Conservation (phyloP, 2,329 filamentous ascomycete species). For the Cytospora schulzeri region DNA sequence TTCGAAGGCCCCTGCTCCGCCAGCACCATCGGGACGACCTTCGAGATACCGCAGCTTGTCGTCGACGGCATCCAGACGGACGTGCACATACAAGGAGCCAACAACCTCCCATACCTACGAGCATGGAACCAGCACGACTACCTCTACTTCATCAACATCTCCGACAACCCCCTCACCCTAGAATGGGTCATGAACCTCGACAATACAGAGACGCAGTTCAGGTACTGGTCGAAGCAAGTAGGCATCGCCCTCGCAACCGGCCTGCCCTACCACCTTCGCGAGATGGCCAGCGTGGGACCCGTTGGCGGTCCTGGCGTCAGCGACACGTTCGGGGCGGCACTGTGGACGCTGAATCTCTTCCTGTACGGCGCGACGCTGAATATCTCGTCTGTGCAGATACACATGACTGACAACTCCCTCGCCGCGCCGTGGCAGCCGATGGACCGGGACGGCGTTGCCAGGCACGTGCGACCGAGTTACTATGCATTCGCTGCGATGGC, state of each 20-base stretch:
- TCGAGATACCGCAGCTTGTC: neutral
- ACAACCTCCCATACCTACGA: neutral
- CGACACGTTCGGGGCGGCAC: slow-evolving; percentile 3
- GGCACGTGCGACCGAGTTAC: neutral
- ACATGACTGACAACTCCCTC: slow-evolving; percentile 4
- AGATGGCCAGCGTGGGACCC: slow-evolving; percentile 4
- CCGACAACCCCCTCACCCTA: slow-evolving; percentile 2
- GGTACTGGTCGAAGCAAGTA: neutral
- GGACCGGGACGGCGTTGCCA: neutral
- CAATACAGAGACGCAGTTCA: slow-evolving; percentile 7
- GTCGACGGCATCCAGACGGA: slow-evolving; percentile 1
- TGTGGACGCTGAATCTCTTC: slow-evolving; percentile 9
- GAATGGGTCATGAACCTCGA: slow-evolving; percentile 3
- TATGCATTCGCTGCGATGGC: slow-evolving; percentile 6
- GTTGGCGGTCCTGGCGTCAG: neutral
- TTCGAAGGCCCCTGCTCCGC: slow-evolving; percentile 2
- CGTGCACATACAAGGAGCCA: neutral
- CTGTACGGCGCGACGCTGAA: neutral
- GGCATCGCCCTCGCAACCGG: neutral
- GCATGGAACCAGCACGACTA: slow-evolving; percentile 10
- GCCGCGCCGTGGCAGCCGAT: neutral
- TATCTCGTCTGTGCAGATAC: neutral
- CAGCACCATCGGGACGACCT: neutral
- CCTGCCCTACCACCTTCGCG: slow-evolving; percentile 4
- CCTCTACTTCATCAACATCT: slow-evolving; percentile 4